Evolutionary conservation across 768 basidiomycete genomes (phyloP).

Genomic region (Agrocybe pediades): DNA sequence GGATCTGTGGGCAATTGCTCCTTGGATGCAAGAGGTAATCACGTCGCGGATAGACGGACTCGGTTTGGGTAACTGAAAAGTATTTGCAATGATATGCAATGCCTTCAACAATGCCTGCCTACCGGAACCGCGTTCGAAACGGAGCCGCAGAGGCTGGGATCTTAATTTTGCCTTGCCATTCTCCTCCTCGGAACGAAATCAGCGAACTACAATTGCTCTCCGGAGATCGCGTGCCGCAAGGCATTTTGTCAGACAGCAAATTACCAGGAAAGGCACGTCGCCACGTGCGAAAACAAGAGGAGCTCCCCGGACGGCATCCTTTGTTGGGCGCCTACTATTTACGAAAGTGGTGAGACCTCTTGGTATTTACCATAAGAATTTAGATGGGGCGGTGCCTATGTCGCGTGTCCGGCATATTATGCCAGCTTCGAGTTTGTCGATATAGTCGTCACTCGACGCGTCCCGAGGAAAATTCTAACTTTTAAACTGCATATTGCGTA

Average conservation of each 20-base stretch:
- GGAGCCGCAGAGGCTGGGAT: not conserved
- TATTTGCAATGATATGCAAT: not conserved
- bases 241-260: no score
- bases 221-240: no score
- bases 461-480: constrained; percentile 14
- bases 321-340: constrained; percentile 13
- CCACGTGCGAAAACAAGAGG: constrained; percentile 17
- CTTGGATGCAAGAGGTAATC: constrained; percentile 74
- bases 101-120: constrained; percentile 1
- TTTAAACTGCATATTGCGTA: constrained; percentile 12
- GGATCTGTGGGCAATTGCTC: constrained; percentile 73
- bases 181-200: not conserved
- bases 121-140: not conserved
- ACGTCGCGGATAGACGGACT: constrained; percentile 68
- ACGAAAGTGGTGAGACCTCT: constrained; percentile 22
- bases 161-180: not conserved
- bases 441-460: constrained; percentile 7
- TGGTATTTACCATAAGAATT: constrained; percentile 12
- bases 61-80: constrained; percentile 64
- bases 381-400: constrained; percentile 11
- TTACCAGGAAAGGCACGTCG: no score
- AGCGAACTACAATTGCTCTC: not conserved
- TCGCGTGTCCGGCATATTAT: constrained; percentile 3
- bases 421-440: constrained; percentile 12
- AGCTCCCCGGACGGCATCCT: constrained; percentile 7